Percentiles rank a stretch among this genome's conserved stretches.
Conservation (phyloP, 2,329 filamentous ascomycete species). For the Verticillium nubilum region DNA sequence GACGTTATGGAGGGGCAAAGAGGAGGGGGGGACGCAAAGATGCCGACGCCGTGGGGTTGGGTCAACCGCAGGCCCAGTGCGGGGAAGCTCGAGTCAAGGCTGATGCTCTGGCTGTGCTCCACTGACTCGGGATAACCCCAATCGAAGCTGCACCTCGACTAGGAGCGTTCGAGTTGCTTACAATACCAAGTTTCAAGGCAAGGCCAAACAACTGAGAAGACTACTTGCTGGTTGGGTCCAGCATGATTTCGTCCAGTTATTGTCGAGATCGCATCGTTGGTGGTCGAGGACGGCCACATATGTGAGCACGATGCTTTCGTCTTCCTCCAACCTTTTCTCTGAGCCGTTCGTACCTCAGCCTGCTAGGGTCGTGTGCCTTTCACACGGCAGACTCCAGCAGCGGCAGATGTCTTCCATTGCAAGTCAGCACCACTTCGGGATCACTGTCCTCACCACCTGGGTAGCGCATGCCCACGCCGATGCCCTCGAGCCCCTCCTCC, state of each 20-base stretch:
- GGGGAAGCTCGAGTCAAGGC: background rate
- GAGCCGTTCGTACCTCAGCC: too few relatives aligned
- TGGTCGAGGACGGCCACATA: too few relatives aligned
- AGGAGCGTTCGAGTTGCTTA: background rate
- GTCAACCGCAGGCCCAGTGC: background rate
- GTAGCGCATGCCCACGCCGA: slow-evolving; percentile 46
- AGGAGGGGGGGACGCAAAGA: background rate
- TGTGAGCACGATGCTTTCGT: too few relatives aligned
- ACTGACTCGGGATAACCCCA: background rate
- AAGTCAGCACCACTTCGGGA: slow-evolving; percentile 43
- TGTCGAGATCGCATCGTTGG: too few relatives aligned
- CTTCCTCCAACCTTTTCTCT: too few relatives aligned
- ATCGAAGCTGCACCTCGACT: background rate
- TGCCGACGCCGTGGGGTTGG: background rate
- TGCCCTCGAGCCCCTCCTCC: slow-evolving; percentile 55
- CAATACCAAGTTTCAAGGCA: too few relatives aligned
- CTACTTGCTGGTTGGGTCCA: too few relatives aligned
- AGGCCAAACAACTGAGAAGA: too few relatives aligned
- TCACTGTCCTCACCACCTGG: slow-evolving; percentile 19
- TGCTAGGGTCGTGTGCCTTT: background rate
- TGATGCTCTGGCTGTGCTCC: background rate
- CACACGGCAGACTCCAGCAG: slow-evolving; percentile 5
- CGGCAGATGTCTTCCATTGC: slow-evolving; percentile 37
- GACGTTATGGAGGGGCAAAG: background rate
- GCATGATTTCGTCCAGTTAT: too few relatives aligned